phyloP scores from a whole-genome alignment of 108 stramenopile genomes.

The Licmophora abbreviata region DNA sequence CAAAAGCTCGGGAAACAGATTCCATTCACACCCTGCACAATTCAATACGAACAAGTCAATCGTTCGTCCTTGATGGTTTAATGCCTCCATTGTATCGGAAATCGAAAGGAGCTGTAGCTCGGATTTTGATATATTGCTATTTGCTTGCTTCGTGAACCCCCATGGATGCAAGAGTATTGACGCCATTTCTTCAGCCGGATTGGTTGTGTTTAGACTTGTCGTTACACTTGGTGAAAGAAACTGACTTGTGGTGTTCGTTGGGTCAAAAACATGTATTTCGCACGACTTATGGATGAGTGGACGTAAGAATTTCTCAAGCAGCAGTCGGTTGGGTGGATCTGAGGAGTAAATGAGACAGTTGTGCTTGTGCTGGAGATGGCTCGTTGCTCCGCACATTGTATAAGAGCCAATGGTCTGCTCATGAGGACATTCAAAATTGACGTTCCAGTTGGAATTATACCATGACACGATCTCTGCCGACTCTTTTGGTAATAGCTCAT shows the following conservation, averaged over 20 bases:
- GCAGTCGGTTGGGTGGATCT: background rate
- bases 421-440: background rate
- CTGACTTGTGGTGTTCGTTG: background rate
- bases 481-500: background rate
- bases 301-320: background rate
- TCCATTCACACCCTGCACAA: conserved; percentile 7
- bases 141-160: background rate
- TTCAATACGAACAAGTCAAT: background rate
- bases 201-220: background rate
- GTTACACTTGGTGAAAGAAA: no score
- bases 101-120: background rate
- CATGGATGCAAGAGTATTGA: conserved; percentile 1
- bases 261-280: conserved; percentile 5
- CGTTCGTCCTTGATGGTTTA: background rate
- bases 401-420: background rate
- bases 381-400: background rate
- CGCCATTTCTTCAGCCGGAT: background rate
- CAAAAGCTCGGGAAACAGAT: background rate
- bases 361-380: background rate
- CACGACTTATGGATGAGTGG: background rate
- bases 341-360: background rate
- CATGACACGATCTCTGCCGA: background rate
- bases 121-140: background rate
- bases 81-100: background rate
- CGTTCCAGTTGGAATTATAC: background rate